Percentiles rank a stretch among this genome's conserved stretches.
These are phyloP conservation scores for peach (Prunus persica) DNA, from an alignment of 306 rosid genomes.

Conservation along the genomic window DNA sequence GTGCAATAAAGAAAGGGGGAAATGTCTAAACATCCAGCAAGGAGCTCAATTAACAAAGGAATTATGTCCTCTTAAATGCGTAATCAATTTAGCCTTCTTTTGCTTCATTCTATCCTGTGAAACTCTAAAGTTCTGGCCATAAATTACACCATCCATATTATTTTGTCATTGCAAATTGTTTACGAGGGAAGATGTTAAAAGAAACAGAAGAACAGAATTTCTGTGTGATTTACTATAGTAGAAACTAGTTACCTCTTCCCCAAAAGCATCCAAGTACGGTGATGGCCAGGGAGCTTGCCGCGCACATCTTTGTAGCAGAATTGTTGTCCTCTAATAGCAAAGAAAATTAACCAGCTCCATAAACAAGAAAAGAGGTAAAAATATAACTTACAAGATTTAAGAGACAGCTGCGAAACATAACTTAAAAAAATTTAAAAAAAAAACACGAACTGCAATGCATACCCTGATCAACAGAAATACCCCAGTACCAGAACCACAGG, in stretches of 20 bases:
- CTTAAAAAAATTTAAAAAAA: neutral
- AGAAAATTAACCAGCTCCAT: conserved; percentile 8
- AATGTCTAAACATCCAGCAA: neutral
- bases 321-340: conserved; percentile 69
- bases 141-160: too few species aligned
- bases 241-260: conserved; percentile 75
- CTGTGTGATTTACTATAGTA: neutral
- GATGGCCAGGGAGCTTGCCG: conserved; percentile 99
- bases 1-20: neutral
- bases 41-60: neutral
- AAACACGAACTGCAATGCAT: conserved; percentile 11
- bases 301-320: conserved; percentile 82
- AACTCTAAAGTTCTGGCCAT: neutral
- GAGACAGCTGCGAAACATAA: neutral
- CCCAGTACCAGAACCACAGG: conserved; percentile 95
- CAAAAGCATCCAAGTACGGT: conserved; percentile 91
- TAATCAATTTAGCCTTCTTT: neutral
- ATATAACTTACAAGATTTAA: neutral
- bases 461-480: conserved; percentile 85
- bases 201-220: neutral
- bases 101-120: neutral
- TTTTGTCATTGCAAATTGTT: neutral
- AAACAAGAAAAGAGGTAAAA: conserved; percentile 7
- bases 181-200: neutral
- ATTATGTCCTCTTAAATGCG: neutral